Evolutionary conservation across 192 early-diverging fungal genomes (phyloP).

Genomic region (Coemansia sp.): DNA sequence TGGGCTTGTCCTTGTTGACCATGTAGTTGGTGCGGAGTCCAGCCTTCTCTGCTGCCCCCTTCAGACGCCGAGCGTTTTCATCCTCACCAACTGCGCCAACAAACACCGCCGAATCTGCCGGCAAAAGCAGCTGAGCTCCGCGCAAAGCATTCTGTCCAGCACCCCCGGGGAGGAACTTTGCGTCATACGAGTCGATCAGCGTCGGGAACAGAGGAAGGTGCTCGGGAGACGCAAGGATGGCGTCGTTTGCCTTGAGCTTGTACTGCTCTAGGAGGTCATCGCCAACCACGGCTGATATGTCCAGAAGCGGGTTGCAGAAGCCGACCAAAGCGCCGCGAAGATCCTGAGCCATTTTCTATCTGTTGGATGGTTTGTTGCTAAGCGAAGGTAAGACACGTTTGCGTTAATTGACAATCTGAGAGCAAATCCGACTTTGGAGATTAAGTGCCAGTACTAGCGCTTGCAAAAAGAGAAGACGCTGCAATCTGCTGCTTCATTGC

Average conservation of each 20-base stretch:
- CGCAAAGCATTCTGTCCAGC: slow-evolving; percentile 95
- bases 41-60: slow-evolving; percentile 73
- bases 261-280: slow-evolving; percentile 78
- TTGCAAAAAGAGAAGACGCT: too few relatives aligned
- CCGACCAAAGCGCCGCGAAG: slow-evolving; percentile 70
- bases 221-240: slow-evolving; percentile 87
- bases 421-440: too few relatives aligned
- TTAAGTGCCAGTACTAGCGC: too few relatives aligned
- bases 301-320: slow-evolving; percentile 97
- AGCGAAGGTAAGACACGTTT: neutral
- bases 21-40: slow-evolving; percentile 90
- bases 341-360: slow-evolving; percentile 31
- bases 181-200: slow-evolving; percentile 66
- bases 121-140: slow-evolving; percentile 86
- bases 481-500: too few relatives aligned
- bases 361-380: neutral
- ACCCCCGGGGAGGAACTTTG: slow-evolving; percentile 91
- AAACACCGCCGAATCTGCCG: slow-evolving; percentile 83
- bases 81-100: slow-evolving; percentile 92
- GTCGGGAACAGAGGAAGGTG: slow-evolving; percentile 86
- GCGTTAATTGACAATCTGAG: neutral
- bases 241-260: slow-evolving; percentile 89
- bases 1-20: slow-evolving; percentile 69
- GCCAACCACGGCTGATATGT: slow-evolving; percentile 85
- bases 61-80: slow-evolving; percentile 70